These are phyloP conservation scores for Saturnispora ahearnii DNA, from an alignment of 805 yeast genomes.

Conservation along the genomic window DNA sequence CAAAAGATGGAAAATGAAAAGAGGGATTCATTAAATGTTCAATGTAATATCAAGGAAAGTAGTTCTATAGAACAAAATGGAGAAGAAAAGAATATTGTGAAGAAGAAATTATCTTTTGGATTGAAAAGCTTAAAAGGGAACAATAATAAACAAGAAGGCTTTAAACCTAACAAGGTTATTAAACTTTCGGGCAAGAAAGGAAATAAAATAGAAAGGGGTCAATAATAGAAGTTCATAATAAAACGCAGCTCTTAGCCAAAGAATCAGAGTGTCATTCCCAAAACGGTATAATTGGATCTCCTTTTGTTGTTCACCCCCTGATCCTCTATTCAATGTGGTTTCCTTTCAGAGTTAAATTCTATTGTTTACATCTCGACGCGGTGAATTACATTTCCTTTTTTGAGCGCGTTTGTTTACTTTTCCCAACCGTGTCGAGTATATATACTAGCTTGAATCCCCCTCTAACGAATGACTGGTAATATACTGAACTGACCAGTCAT, in stretches of 20 bases:
- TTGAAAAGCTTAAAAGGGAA: background rate
- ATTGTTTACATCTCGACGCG: slow-evolving; percentile 3
- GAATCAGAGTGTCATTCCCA: background rate
- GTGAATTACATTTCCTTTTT: background rate
- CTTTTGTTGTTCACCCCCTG: background rate
- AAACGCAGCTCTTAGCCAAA: too few relatives aligned
- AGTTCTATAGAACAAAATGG: background rate
- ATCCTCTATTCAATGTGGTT: background rate
- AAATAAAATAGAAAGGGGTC: too few relatives aligned
- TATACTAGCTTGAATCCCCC: background rate
- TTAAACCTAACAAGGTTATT: background rate
- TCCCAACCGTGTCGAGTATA: background rate
- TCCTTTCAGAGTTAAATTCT: background rate
- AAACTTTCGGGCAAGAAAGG: background rate
- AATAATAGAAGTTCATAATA: too few relatives aligned
- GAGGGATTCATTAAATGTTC: background rate
- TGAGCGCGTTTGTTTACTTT: slow-evolving; percentile 6
- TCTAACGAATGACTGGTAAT: too few relatives aligned
- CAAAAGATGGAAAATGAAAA: background rate
- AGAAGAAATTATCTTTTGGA: slow-evolving; percentile 4
- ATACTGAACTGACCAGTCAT: background rate
- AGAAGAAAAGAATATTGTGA: background rate
- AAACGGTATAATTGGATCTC: background rate
- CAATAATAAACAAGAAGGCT: background rate
- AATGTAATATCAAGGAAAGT: too few relatives aligned